A percentile compares a stretch with the other conserved stretches of the same genome.
phyloP scores from a whole-genome alignment of 2,329 filamentous ascomycete genomes.

The Fusarium udum region DNA sequence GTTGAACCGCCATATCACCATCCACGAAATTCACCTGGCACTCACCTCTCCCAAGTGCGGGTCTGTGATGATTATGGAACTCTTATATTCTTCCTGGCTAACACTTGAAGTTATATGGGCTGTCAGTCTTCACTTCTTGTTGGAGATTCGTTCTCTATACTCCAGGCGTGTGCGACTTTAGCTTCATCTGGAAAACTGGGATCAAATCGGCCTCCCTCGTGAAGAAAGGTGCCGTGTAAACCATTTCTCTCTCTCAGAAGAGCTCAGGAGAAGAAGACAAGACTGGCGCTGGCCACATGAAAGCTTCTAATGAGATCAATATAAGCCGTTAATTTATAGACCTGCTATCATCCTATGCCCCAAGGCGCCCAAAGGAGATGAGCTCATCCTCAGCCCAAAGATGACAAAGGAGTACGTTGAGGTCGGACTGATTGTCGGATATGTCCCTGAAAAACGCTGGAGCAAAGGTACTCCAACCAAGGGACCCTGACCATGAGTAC shows the following conservation, averaged over 20 bases:
- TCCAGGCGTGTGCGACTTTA: not conserved
- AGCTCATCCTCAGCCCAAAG: not conserved
- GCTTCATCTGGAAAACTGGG: not conserved
- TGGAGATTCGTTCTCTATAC: not conserved
- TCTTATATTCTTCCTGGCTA: not conserved
- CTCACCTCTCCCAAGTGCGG: not conserved
- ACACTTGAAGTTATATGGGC: not conserved
- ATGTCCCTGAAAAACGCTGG: not conserved
- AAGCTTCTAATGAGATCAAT: not conserved
- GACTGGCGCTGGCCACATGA: not conserved
- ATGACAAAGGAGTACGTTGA: not conserved
- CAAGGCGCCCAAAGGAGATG: not conserved
- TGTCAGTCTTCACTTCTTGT: not conserved
- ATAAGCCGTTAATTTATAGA: not conserved
- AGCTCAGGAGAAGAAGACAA: not conserved
- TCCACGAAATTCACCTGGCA: not conserved
- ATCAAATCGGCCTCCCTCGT: not conserved
- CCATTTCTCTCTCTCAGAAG: not conserved
- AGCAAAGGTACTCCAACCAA: not conserved
- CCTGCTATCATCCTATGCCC: not conserved
- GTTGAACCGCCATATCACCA: not conserved
- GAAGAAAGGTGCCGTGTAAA: not conserved
- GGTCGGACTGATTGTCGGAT: not conserved
- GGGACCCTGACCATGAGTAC: not conserved
- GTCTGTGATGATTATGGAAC: not conserved